Base-by-base conservation (phyloP, 805 yeast species). In the Schizosaccharomyces cryophilus region DNA sequence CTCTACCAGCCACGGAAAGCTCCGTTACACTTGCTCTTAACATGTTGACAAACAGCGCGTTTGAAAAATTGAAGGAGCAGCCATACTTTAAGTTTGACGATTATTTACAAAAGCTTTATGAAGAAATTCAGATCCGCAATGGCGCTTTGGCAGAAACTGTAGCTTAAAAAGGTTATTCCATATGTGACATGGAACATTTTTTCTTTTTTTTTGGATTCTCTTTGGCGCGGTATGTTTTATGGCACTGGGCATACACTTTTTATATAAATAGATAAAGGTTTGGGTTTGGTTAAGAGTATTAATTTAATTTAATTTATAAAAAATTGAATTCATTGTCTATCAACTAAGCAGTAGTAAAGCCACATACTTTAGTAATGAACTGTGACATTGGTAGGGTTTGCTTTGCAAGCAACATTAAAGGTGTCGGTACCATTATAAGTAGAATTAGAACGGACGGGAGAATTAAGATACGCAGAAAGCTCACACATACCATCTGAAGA, bases 71-170 rank as follows among this genome's bases (percentile, higher is more conserved):
- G 70, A 62, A 76, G 26, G 26, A 45, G 51, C 51, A 19, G 17
- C 21, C 21, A 45, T 6, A 79, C 60, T 72, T 69, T 54, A 72
- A 77, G 30, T 82, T 80, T 35, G 75, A 74, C 6, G 66, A 71
- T 15, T 73, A 76, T 9, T 77, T 77, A 29, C 87, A 82, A 60
- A 77, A n/a, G 17, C 7, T 45, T 19, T 45, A 45, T 45, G 26
- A 45, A 24, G 51, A 45, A 45, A 7, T 24, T 45, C 51, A 45
- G 13, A 45, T 13, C 4, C 51, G 26, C 13, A 45, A 24, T 24
- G 51, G 51, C 9, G 26, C 51, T n/a, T 45, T 45, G 40, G 40
- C 13, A 11, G 40, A 7, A 35, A 35, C 13, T 7, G 13, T 15
- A 35, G 40, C 40, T 35, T 35, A 35, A 35, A 35, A 7, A 7